These are phyloP conservation scores for Scleroderma bovista DNA, from an alignment of 768 basidiomycete species.

Conservation along the genomic window DNA sequence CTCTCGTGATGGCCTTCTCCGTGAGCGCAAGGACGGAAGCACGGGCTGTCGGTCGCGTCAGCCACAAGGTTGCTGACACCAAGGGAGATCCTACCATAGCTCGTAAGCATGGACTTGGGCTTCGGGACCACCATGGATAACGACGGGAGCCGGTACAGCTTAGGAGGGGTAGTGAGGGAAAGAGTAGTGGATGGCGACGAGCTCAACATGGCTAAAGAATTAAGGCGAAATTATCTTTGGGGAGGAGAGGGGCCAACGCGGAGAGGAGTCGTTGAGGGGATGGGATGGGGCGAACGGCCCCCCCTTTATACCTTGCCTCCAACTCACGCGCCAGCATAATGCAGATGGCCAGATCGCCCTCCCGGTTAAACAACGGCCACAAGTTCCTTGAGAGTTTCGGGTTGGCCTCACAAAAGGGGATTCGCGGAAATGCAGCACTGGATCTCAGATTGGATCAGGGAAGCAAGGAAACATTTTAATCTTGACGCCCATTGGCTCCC, in stretches of 20 bases:
- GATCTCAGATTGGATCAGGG: constrained; percentile 28
- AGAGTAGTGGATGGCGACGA: constrained; percentile 26
- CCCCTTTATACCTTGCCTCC: constrained; percentile 30
- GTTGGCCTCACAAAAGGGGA: constrained; percentile 15
- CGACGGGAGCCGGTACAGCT: constrained; percentile 30
- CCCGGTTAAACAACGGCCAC: constrained; percentile 28
- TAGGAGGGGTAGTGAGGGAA: constrained; percentile 25
- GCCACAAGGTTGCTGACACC: background rate
- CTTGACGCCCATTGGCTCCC: constrained; percentile 10
- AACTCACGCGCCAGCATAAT: no score
- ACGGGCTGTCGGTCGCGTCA: constrained; percentile 39
- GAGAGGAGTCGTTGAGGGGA: background rate
- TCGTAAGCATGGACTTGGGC: constrained; percentile 23
- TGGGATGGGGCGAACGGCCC: constrained; percentile 9
- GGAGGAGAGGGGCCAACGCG: background rate
- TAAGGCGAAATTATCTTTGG: background rate
- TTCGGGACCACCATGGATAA: constrained; percentile 25
- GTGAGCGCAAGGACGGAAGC: constrained; percentile 56
- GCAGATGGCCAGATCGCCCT: background rate
- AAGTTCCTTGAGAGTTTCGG: constrained; percentile 26
- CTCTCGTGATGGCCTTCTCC: constrained; percentile 51
- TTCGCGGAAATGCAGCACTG: constrained; percentile 27
- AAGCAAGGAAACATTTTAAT: constrained; percentile 28
- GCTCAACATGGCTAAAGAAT: constrained; percentile 20
- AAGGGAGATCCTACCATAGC: constrained; percentile 18